A percentile compares a stretch with the other conserved stretches of the same genome.
Evolutionary conservation across 2,329 filamentous ascomycete species (phyloP).

Genomic region (Aureobasidium lini): DNA sequence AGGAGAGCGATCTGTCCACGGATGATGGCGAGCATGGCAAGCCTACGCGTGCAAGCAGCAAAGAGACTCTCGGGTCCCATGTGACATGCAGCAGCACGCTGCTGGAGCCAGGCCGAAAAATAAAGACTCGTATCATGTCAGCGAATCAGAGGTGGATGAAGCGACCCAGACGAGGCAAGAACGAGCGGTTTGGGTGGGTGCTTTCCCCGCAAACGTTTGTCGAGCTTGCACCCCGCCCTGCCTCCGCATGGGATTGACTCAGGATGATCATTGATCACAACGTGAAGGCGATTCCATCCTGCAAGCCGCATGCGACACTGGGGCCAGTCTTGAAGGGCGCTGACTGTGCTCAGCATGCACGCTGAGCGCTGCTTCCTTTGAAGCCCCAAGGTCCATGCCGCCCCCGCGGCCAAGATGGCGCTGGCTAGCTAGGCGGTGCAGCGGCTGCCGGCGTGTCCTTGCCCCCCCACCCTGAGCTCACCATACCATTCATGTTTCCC

Average conservation of each 20-base stretch:
- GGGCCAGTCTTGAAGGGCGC: slow-evolving; percentile 9
- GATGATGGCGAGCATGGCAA: slow-evolving; percentile 7
- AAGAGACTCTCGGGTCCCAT: slow-evolving; percentile 11
- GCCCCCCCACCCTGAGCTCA: slow-evolving; percentile 10
- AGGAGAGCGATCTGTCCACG: not conserved
- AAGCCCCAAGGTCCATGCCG: not conserved
- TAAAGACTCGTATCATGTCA: not conserved
- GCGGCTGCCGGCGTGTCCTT: slow-evolving; percentile 1
- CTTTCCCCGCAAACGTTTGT: slow-evolving; percentile 10
- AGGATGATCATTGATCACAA: not conserved
- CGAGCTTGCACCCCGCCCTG: not conserved
- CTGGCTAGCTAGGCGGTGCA: slow-evolving; percentile 4
- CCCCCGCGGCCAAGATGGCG: slow-evolving; percentile 7
- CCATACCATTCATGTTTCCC: slow-evolving; percentile 11
- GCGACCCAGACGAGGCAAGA: not conserved
- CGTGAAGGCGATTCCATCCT: slow-evolving; percentile 2
- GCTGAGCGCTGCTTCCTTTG: not conserved
- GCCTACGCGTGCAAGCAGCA: slow-evolving; percentile 7
- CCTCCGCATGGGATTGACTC: slow-evolving; percentile 2
- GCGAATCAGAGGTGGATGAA: not conserved
- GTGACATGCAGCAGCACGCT: slow-evolving; percentile 6
- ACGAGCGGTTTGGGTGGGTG: not conserved
- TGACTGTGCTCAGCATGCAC: slow-evolving; percentile 14
- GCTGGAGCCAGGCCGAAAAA: not conserved
- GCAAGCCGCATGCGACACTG: slow-evolving; percentile 16